These are phyloP conservation scores for Penicillium sp. DNA, from an alignment of 2,329 filamentous ascomycete genomes.

Conservation along the genomic window DNA sequence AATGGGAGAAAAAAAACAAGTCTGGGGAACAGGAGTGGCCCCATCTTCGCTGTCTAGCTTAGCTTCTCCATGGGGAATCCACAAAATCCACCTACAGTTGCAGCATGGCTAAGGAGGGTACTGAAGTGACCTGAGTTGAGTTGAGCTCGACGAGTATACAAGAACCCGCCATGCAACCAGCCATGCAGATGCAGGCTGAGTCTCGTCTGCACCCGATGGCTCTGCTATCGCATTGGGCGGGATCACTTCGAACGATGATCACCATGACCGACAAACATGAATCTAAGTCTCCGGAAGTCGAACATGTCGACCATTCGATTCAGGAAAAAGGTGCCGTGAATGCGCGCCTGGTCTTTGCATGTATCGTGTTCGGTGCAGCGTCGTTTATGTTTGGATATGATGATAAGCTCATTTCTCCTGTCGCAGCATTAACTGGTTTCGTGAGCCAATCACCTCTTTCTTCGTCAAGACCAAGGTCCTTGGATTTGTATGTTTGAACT, in stretches of 20 bases:
- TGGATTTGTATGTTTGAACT: background rate
- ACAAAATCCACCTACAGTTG: constrained; percentile 9
- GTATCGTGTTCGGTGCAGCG: constrained; percentile 38
- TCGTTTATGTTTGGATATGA: constrained; percentile 44
- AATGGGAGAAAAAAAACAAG: constrained; percentile 4
- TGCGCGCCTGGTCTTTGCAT: constrained; percentile 35
- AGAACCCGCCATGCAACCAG: background rate
- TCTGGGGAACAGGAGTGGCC: constrained; percentile 13
- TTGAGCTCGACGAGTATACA: constrained; percentile 6
- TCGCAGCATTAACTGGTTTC: constrained; percentile 38
- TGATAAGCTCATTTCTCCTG: constrained; percentile 42
- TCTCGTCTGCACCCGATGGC: constrained; percentile 4
- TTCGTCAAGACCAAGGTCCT: background rate
- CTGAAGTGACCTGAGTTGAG: background rate
- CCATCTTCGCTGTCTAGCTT: background rate
- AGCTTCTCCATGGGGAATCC: constrained; percentile 25
- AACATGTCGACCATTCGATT: constrained; percentile 28
- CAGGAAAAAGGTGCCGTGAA: constrained; percentile 33
- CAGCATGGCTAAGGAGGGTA: background rate
- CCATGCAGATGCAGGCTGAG: background rate
- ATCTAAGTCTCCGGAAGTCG: constrained; percentile 21
- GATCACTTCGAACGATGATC: constrained; percentile 10
- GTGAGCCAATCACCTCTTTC: constrained; percentile 27
- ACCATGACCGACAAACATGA: constrained; percentile 21
- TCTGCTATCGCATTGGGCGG: constrained; percentile 16